phyloP scores from a whole-genome alignment of 352 stramenopile species.

The Globisporangium alternatum region DNA sequence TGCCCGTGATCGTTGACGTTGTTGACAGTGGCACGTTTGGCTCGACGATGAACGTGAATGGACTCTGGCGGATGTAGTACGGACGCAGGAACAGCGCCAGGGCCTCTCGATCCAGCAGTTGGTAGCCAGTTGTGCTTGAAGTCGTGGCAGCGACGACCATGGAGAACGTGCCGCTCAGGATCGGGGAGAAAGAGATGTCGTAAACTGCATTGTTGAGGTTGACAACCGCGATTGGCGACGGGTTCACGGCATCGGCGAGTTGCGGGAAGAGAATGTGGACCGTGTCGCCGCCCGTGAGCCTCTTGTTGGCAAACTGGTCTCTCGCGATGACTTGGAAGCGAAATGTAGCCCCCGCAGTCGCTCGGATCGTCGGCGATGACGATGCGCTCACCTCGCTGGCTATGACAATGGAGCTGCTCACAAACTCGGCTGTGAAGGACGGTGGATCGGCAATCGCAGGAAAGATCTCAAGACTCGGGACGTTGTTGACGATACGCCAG shows the following conservation, averaged over 20 bases:
- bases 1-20: slow-evolving; percentile 32
- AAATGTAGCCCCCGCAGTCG: slow-evolving; percentile 20
- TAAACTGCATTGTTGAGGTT: slow-evolving; percentile 45
- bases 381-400: neutral
- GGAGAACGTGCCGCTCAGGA: slow-evolving; percentile 34
- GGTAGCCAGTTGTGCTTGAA: slow-evolving; percentile 17
- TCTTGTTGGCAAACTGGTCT: slow-evolving; percentile 39
- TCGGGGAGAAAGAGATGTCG: slow-evolving; percentile 31
- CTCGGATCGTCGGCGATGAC: slow-evolving; percentile 4
- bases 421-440: slow-evolving; percentile 42
- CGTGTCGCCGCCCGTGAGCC: slow-evolving; percentile 31
- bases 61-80: slow-evolving; percentile 38
- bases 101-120: slow-evolving; percentile 17
- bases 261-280: slow-evolving; percentile 41
- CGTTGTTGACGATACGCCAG: slow-evolving; percentile 56
- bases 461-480: slow-evolving; percentile 40
- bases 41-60: slow-evolving; percentile 42
- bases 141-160: slow-evolving; percentile 38
- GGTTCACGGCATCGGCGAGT: slow-evolving; percentile 12
- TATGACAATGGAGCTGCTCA: neutral
- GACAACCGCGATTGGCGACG: slow-evolving; percentile 19
- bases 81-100: slow-evolving; percentile 31
- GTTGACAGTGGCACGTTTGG: slow-evolving; percentile 28
- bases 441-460: slow-evolving; percentile 26
- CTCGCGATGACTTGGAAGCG: slow-evolving; percentile 35